phyloP scores from a whole-genome alignment of 2,329 filamentous ascomycete genomes.

The Coniochaeta ligniaria region DNA sequence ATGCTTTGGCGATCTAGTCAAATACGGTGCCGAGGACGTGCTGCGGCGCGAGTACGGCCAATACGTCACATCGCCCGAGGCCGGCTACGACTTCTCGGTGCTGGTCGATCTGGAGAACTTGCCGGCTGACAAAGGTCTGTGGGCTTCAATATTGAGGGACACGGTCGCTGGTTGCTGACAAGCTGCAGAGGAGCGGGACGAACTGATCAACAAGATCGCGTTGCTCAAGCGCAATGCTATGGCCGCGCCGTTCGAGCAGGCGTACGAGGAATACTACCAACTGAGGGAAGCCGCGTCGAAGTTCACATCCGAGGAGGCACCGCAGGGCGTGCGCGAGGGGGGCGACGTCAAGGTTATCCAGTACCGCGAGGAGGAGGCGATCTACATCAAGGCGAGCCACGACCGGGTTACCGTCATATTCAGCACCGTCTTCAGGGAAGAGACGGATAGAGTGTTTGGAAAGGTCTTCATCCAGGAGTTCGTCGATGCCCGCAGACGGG shows the following conservation, averaged over 20 bases:
- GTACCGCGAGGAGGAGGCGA: conserved; percentile 97
- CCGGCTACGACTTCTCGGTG: conserved; percentile 94
- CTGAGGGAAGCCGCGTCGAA: conserved; percentile 83
- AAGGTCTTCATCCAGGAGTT: conserved; percentile 99
- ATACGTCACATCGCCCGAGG: conserved; percentile 81
- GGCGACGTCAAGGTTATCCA: conserved; percentile 93
- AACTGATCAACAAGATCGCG: conserved; percentile 78
- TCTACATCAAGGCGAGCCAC: conserved; percentile 96
- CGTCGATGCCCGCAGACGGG: conserved; percentile 87
- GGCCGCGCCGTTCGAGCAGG: conserved; percentile 96
- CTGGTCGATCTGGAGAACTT: conserved; percentile 82
- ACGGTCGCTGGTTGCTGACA: not conserved
- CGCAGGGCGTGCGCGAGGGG: conserved; percentile 82
- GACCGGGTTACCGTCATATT: conserved; percentile 99
- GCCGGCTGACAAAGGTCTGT: conserved; percentile 69
- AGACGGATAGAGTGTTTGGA: conserved; percentile 94
- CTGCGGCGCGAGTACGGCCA: conserved; percentile 90
- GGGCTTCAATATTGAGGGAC: not conserved
- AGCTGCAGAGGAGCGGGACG: conserved; percentile 67
- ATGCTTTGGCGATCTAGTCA: conserved; percentile 86
- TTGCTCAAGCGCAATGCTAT: conserved; percentile 97
- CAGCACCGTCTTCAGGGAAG: conserved; percentile 95
- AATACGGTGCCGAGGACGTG: conserved; percentile 87
- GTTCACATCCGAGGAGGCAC: conserved; percentile 89
- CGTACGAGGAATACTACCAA: conserved; percentile 85